Evolutionary conservation across 2,329 filamentous ascomycete genomes (phyloP).

Genomic region (Aspergillus unguis): DNA sequence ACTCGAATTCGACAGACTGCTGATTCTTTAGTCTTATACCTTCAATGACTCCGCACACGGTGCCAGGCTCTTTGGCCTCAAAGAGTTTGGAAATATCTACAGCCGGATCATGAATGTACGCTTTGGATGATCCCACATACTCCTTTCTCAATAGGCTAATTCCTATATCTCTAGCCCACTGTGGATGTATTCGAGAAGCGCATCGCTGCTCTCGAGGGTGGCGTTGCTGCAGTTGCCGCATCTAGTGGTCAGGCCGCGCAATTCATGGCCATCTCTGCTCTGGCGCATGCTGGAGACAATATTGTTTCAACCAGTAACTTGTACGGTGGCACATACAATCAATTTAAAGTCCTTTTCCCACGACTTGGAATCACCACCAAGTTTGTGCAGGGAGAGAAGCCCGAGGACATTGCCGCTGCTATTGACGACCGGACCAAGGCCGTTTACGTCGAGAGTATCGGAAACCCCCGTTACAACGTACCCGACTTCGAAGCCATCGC

Average conservation of each 20-base stretch:
- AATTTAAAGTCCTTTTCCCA: slow-evolving; percentile 86
- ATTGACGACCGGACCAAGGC: slow-evolving; percentile 95
- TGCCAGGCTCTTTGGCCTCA: slow-evolving; percentile 90
- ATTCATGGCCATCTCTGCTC: slow-evolving; percentile 80
- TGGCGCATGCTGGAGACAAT: slow-evolving; percentile 88
- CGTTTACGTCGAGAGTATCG: slow-evolving; percentile 86
- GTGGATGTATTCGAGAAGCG: slow-evolving; percentile 96
- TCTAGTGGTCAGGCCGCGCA: slow-evolving; percentile 87
- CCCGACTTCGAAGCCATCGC: slow-evolving; percentile 86
- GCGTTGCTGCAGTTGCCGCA: slow-evolving; percentile 78
- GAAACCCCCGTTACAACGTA: slow-evolving; percentile 90
- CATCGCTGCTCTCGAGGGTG: slow-evolving; percentile 91
- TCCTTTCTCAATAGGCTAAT: not conserved
- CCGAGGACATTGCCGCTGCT: slow-evolving; percentile 72
- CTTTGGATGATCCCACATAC: slow-evolving; percentile 11
- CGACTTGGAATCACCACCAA: slow-evolving; percentile 85
- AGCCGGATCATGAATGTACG: slow-evolving; percentile 89
- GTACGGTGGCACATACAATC: slow-evolving; percentile 95
- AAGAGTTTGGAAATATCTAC: slow-evolving; percentile 98
- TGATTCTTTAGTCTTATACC: slow-evolving; percentile 64
- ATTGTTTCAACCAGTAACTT: slow-evolving; percentile 87
- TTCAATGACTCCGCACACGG: slow-evolving; percentile 98
- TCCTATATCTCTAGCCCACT: slow-evolving; percentile 60
- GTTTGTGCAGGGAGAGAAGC: slow-evolving; percentile 77
- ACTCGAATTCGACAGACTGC: not conserved